A percentile compares a stretch with the other conserved stretches of the same genome.
phyloP scores from a whole-genome alignment of 768 basidiomycete species.

The Agrocybe praecox region DNA sequence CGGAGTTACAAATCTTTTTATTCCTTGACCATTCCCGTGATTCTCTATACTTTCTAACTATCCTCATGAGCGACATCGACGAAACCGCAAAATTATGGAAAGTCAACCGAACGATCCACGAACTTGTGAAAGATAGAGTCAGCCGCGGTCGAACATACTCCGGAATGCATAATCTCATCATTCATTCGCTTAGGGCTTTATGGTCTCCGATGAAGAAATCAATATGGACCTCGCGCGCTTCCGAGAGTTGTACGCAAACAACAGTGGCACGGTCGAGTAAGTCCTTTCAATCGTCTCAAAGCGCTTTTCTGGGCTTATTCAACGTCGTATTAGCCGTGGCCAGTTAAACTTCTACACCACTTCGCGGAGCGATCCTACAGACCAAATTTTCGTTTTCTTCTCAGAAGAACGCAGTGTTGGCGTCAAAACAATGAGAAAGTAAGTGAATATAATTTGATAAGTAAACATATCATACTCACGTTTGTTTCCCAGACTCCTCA shows the following conservation, averaged over 20 bases:
- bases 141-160: conserved; percentile 25
- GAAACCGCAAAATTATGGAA: conserved; percentile 92
- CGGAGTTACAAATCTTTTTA: conserved; percentile 60
- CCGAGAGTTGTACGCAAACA: conserved; percentile 69
- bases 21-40: conserved; percentile 7
- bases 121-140: conserved; percentile 94
- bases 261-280: conserved; percentile 83
- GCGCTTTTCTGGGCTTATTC: background rate
- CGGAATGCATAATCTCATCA: conserved; percentile 23
- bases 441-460: conserved; percentile 27
- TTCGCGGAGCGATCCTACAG: conserved; percentile 59
- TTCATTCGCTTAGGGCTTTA: conserved; percentile 70
- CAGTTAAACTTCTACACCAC: conserved; percentile 92
- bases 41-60: conserved; percentile 21
- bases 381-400: conserved; percentile 94
- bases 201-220: conserved; percentile 93
- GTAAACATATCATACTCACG: conserved; percentile 3
- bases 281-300: conserved; percentile 30
- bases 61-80: conserved; percentile 69
- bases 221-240: conserved; percentile 85
- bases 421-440: conserved; percentile 99
- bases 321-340: conserved; percentile 61
- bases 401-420: conserved; percentile 95
- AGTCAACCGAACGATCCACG: conserved; percentile 94
- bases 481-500: conserved; percentile 63